Evolutionary conservation across 2,329 filamentous ascomycete genomes (phyloP).

Genomic region (Penicillium sp.): DNA sequence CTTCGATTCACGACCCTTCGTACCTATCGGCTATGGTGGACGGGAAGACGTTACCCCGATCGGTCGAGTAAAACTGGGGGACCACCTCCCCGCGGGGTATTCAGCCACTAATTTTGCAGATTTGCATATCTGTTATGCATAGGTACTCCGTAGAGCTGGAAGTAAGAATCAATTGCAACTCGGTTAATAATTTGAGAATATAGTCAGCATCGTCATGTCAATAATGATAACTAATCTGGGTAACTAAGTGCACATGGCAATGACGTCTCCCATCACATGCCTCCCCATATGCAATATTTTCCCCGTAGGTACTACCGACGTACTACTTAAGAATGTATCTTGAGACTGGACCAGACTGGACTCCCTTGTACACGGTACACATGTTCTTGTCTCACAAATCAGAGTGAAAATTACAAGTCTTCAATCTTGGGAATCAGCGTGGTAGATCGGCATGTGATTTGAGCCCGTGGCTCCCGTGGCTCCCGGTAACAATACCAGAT

Average conservation of each 20-base stretch:
- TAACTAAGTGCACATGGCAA: slow-evolving; percentile 18
- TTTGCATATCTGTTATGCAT: no score
- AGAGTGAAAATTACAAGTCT: no score
- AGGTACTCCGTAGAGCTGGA: no score
- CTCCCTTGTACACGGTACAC: neutral
- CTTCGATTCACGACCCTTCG: neutral
- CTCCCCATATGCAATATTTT: neutral
- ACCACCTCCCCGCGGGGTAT: slow-evolving; percentile 12
- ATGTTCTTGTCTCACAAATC: no score
- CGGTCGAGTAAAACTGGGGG: slow-evolving; percentile 22
- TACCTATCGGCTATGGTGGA: slow-evolving; percentile 14
- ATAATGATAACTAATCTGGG: no score
- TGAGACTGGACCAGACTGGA: no score
- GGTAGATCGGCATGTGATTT: slow-evolving; percentile 35
- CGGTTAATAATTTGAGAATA: no score
- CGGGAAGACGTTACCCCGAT: slow-evolving; percentile 16
- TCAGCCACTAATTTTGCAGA: slow-evolving; percentile 6
- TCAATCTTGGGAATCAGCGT: no score
- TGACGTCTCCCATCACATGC: slow-evolving; percentile 26
- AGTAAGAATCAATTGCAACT: no score
- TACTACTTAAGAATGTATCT: neutral
- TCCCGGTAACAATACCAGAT: slow-evolving; percentile 23
- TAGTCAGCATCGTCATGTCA: neutral
- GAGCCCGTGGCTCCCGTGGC: slow-evolving; percentile 23
- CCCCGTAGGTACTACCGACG: no score